Evolutionary conservation across 2,329 filamentous ascomycete genomes (phyloP), one percentile per base, ranked within the genome.

Genomic region (Nemania sp.): DNA sequence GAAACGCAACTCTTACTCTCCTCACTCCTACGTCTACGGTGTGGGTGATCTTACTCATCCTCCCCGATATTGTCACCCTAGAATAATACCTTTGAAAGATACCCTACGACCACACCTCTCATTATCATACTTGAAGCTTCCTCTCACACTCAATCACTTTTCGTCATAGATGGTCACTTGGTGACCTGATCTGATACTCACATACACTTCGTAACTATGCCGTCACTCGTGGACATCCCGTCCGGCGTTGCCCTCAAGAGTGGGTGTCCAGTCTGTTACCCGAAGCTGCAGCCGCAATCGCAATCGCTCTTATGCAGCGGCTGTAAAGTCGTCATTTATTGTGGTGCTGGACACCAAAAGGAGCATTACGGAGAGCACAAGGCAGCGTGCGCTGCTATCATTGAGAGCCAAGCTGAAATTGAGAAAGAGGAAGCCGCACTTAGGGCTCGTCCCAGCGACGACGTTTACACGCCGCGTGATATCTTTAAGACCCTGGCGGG

Each of bases 401-500:
- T 59, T 41, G 51, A 58, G 26, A 57, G 34, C 28, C 57, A 37
- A 5, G 43, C 20, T 40, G 44, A 34, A 1, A 56, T 69, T 12
- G 56, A 59, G 15, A n/a, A 46, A 19, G 62, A 68, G 43, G 66
- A 68, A 31, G 46, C 58, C 37, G 30, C 24, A 12, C 52, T 69
- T 31, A 60, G 60, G 31, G 53, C 57, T 39, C 20, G 49, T 12
- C 43, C 59, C 17, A 41, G 12, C 23, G 37, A 54, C 24, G 37
- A 54, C 24, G 22, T 54, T 23, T 4, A 42, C 28, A n/a, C 9
- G n/a, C 50, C 43, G 43, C 36, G 30, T 0, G 44, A 65, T 41
- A 37, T 60, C 15, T 74, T 73, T 49, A 60, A 68, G 14, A 66
- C 57, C 14, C 17, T 48, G n/a, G 66, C 69, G 6, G 72, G 72